Percentiles rank a stretch among this genome's conserved stretches.
phyloP scores from a whole-genome alignment of 1,284 basidiomycete species.

The Lignosus rhinocerotis region DNA sequence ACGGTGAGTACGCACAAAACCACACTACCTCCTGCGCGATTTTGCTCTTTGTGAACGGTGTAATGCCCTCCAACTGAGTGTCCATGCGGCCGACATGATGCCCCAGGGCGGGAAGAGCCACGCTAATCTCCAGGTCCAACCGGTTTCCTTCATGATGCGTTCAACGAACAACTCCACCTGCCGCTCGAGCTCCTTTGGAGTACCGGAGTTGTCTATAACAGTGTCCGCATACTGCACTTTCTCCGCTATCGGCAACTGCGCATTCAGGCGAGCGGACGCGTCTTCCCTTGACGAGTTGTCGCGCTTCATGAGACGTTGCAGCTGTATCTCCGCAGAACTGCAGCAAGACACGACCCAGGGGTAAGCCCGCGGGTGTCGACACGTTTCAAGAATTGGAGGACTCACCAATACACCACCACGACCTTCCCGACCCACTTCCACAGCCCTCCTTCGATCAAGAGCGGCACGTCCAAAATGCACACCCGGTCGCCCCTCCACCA shows the following conservation, averaged over 20 bases:
- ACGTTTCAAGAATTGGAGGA: slow-evolving; percentile 12
- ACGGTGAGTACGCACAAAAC: background rate
- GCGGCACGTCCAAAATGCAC: slow-evolving; percentile 90
- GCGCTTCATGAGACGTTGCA: slow-evolving; percentile 76
- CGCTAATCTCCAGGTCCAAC: slow-evolving; percentile 69
- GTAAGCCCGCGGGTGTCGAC: background rate
- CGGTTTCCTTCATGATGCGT: slow-evolving; percentile 52
- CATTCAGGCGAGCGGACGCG: slow-evolving; percentile 73
- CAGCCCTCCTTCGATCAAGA: slow-evolving; percentile 88
- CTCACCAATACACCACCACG: slow-evolving; percentile 88
- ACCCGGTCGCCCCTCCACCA: slow-evolving; percentile 83
- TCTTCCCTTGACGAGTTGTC: slow-evolving; percentile 60
- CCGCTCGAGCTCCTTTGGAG: slow-evolving; percentile 62
- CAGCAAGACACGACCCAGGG: background rate
- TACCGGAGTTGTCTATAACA: slow-evolving; percentile 89
- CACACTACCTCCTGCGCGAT: slow-evolving; percentile 9
- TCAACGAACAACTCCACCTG: slow-evolving; percentile 72
- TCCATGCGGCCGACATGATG: slow-evolving; percentile 40
- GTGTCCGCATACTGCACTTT: slow-evolving; percentile 87
- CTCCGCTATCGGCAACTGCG: slow-evolving; percentile 79
- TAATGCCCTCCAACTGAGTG: slow-evolving; percentile 34
- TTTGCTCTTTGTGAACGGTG: slow-evolving; percentile 21
- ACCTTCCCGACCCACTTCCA: slow-evolving; percentile 86
- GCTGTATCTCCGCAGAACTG: slow-evolving; percentile 76
- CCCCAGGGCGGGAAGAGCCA: slow-evolving; percentile 87